Evolutionary conservation across 352 stramenopile species (phyloP), one percentile per base, ranked within the genome.

Genomic region (Globisporangium yorkense): DNA sequence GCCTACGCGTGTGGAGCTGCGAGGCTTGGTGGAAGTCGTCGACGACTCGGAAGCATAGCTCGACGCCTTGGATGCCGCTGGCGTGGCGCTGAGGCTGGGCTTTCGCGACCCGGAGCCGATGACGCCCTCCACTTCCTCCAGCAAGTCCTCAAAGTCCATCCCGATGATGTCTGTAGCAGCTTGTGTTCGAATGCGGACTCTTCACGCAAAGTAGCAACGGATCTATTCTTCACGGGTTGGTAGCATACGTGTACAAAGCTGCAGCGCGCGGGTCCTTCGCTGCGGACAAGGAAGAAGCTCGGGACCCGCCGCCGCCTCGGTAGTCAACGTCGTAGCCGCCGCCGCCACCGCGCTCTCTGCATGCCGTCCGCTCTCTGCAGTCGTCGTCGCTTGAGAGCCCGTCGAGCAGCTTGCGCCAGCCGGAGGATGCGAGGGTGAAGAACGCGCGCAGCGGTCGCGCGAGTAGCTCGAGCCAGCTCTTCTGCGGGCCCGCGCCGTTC

Each of bases 131-230:
- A 90, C 76, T 68, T 92, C 82, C 45, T 88, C 61, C 10, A 89
- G 68, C 58, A 92, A 62, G 61, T 89, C 72, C 51, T 90, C 67
- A 53, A 89, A 81, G 59, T 89, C 70, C 82, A 92, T 89, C 20
- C 40, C 24, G 24, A 27, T 27, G 24, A 27, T 27, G 24, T 27
- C 24, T 27, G 24, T 27, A 27, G 24, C 24, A 27, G 24, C 24
- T 27, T 27, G 24, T 27, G 24, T 50, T 59, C 40, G 43, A 56
- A 37, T 27, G 24, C 24, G 24, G 24, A 27, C 24, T 27, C 24
- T 27, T 27, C 24, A 27, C 24, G 24, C 24, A 27, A 27, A 27
- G 24, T 27, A 27, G 24, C 24, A 27, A 27, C 33, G 5, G n/a
- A 15, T 29, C 29, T 29, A 29, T 21, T 16, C 24, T 27, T 27